A percentile compares a stretch with the other conserved stretches of the same genome.
These are phyloP conservation scores for Prunus mongolica DNA, from an alignment of 306 rosid species.

Conservation along the genomic window DNA sequence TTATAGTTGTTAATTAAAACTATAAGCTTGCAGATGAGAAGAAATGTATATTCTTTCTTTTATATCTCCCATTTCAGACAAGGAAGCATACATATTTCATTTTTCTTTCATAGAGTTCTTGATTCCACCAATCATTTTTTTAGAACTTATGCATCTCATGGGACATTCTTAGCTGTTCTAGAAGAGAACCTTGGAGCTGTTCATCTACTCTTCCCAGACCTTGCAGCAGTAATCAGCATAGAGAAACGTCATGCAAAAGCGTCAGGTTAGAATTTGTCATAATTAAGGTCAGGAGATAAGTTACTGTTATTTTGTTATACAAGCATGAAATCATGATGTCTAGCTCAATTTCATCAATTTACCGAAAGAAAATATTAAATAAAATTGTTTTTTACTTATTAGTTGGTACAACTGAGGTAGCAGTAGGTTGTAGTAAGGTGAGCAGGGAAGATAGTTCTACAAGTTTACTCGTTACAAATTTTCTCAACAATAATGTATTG, in stretches of 20 bases:
- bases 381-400: background rate
- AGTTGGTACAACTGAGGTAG: background rate
- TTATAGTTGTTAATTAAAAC: slow-evolving; percentile 8
- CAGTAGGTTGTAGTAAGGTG: background rate
- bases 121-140: background rate
- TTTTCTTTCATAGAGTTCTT: background rate
- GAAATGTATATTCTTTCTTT: slow-evolving; percentile 1
- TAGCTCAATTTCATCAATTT: background rate
- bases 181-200: background rate
- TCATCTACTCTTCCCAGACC: too few relatives aligned
- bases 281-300: background rate
- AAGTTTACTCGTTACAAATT: background rate
- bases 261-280: background rate
- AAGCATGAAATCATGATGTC: background rate
- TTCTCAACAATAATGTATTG: background rate
- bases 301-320: background rate
- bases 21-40: slow-evolving; percentile 11
- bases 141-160: background rate
- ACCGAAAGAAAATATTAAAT: background rate
- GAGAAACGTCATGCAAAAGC: background rate
- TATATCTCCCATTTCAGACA: background rate
- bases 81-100: slow-evolving; percentile 9
- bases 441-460: background rate
- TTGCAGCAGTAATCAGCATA: background rate
- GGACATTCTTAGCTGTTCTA: background rate